A percentile compares a stretch with the other conserved stretches of the same genome.
Evolutionary conservation across 495 filamentous ascomycete genomes (phyloP).

Genomic region (Elaphomyces granulatus): DNA sequence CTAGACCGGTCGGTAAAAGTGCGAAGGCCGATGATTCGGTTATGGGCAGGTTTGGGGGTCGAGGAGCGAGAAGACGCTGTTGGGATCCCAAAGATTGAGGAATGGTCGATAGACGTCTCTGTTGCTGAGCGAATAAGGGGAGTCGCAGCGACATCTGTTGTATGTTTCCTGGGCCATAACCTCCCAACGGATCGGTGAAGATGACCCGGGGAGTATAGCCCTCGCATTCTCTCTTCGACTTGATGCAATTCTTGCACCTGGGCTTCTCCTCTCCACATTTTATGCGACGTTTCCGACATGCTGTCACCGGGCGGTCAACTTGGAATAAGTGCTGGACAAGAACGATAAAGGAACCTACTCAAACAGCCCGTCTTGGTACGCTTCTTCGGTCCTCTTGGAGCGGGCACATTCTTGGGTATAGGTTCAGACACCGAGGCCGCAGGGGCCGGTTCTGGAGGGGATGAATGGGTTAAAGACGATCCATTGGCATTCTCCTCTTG

Average conservation of each 20-base stretch:
- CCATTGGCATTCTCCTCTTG: too few species aligned
- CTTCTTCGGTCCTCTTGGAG: conserved; percentile 35
- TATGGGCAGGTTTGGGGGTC: not conserved
- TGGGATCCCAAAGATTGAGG: not conserved
- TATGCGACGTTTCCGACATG: conserved; percentile 87
- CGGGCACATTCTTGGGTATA: conserved; percentile 6
- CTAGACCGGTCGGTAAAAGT: too few species aligned
- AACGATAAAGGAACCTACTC: conserved; percentile 52
- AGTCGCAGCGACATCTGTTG: conserved; percentile 9
- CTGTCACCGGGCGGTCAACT: conserved; percentile 33
- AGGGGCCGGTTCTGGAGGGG: too few species aligned
- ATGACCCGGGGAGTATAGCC: conserved; percentile 87
- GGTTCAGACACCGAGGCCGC: too few species aligned
- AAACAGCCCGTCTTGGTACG: conserved; percentile 94
- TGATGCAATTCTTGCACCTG: conserved; percentile 82
- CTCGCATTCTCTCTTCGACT: conserved; percentile 86
- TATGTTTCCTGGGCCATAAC: conserved; percentile 21
- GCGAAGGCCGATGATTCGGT: too few species aligned
- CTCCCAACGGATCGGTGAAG: conserved; percentile 74
- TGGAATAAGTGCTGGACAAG: too few species aligned
- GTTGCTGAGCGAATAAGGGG: conserved; percentile 13
- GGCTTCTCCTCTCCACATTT: conserved; percentile 96
- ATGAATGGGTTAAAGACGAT: too few species aligned
- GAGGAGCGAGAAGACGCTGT: conserved; percentile 4
- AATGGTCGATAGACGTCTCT: not conserved